Conservation (phyloP, 2,329 filamentous ascomycete species). For the Monosporascus sp. region DNA sequence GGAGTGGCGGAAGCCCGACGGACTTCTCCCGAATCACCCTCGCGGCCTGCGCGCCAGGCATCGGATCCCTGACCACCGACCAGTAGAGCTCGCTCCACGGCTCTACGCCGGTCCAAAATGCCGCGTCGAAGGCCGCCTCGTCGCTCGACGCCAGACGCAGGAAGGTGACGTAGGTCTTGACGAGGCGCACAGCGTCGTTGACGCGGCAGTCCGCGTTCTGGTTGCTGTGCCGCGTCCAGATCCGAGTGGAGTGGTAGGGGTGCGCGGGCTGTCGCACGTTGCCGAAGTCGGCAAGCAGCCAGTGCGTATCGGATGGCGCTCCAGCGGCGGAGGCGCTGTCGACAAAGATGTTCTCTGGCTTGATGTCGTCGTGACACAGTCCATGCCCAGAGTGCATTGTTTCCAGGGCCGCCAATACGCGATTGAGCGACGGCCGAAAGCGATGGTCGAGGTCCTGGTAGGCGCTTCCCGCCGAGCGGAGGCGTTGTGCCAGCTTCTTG, state of each 20-base stretch:
- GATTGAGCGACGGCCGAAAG: constrained; percentile 24
- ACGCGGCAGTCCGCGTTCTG: constrained; percentile 26
- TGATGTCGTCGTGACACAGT: constrained; percentile 29
- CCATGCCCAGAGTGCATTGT: constrained; percentile 17
- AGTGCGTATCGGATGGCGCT: too few relatives aligned
- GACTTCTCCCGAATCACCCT: background rate
- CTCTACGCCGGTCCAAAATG: constrained; percentile 9
- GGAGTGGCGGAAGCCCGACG: background rate
- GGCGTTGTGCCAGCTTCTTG: constrained; percentile 16
- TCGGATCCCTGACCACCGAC: background rate
- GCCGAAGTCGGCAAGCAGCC: too few relatives aligned
- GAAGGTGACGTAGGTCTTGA: constrained; percentile 25
- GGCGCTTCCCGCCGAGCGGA: constrained; percentile 8
- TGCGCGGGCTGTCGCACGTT: too few relatives aligned
- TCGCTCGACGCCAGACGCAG: constrained; percentile 17
- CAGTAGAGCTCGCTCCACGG: too few relatives aligned
- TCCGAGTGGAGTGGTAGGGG: background rate
- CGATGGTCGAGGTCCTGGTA: constrained; percentile 22
- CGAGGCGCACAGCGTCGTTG: constrained; percentile 27
- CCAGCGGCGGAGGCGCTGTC: too few relatives aligned
- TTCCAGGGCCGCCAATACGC: constrained; percentile 20
- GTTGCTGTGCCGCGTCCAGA: constrained; percentile 23
- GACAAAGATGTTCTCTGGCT: constrained; percentile 26
- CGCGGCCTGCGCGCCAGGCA: background rate
- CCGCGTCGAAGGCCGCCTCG: constrained; percentile 16